phyloP scores from a whole-genome alignment of 2,329 filamentous ascomycete species.

The Trichoderma sp. region DNA sequence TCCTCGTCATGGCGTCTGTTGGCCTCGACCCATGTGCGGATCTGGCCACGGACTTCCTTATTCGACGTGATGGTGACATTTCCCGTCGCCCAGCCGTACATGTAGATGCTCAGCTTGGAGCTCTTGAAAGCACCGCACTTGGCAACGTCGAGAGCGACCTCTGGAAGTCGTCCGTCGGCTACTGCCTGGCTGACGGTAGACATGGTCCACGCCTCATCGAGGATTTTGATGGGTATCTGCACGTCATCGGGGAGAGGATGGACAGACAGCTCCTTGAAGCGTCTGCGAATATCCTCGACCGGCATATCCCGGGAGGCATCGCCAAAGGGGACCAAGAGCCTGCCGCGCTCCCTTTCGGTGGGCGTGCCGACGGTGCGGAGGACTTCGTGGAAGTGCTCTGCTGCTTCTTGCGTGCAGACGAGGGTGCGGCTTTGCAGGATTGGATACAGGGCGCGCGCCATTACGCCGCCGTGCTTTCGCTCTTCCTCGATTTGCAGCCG shows the following conservation, averaged over 20 bases:
- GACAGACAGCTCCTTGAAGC: constrained; percentile 35
- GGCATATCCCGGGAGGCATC: constrained; percentile 19
- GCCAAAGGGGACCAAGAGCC: constrained; percentile 33
- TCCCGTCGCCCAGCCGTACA: constrained; percentile 39
- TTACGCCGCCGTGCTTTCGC: constrained; percentile 30
- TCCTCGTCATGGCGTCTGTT: constrained; percentile 30
- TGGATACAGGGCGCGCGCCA: constrained; percentile 37
- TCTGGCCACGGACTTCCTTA: constrained; percentile 38
- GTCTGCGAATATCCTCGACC: constrained; percentile 23
- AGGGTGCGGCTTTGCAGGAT: constrained; percentile 33
- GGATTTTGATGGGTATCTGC: constrained; percentile 35
- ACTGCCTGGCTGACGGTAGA: constrained; percentile 28
- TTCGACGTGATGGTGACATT: constrained; percentile 40
- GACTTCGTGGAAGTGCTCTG: constrained; percentile 39
- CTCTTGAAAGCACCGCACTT: constrained; percentile 33
- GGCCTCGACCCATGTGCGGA: constrained; percentile 35
- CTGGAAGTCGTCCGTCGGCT: constrained; percentile 29
- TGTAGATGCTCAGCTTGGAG: constrained; percentile 39
- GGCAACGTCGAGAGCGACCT: constrained; percentile 35
- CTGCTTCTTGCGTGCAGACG: constrained; percentile 39
- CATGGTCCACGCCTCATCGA: constrained; percentile 30
- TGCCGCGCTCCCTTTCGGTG: constrained; percentile 36
- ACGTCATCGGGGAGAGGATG: constrained; percentile 32
- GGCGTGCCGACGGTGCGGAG: constrained; percentile 37
- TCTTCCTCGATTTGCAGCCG: constrained; percentile 37